phyloP scores from a whole-genome alignment of 108 stramenopile species.

The Skeletonema grethae region DNA sequence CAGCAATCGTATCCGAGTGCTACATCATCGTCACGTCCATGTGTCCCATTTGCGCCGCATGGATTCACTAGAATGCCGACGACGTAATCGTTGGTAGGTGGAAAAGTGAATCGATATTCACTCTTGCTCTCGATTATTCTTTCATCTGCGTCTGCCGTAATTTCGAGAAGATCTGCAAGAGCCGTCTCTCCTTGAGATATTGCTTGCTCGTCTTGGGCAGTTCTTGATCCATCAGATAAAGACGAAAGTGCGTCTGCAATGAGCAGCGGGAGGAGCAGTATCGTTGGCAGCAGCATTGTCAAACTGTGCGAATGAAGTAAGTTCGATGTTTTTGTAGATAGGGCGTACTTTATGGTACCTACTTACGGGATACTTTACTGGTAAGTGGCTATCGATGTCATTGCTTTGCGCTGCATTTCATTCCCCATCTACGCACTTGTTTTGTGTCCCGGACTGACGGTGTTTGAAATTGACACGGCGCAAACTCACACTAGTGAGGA shows the following conservation, averaged over 20 bases:
- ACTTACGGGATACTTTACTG: too few relatives aligned
- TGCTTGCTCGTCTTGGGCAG: constrained; percentile 5
- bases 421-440: too few relatives aligned
- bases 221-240: neutral
- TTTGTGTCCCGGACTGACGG: too few relatives aligned
- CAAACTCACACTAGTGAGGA: too few relatives aligned
- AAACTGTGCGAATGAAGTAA: too few relatives aligned
- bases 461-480: too few relatives aligned
- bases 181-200: constrained; percentile 22
- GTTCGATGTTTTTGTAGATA: too few relatives aligned
- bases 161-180: constrained; percentile 19
- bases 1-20: constrained; percentile 50
- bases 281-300: neutral
- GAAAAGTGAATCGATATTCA: constrained; percentile 26
- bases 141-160: constrained; percentile 9
- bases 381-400: too few relatives aligned
- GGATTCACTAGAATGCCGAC: constrained; percentile 47
- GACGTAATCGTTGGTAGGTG: constrained; percentile 41
- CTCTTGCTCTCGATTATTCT: neutral
- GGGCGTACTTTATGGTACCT: too few relatives aligned
- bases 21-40: constrained; percentile 35
- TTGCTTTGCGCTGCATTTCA: too few relatives aligned
- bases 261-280: neutral
- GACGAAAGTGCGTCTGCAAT: neutral
- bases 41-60: constrained; percentile 50